phyloP scores from a whole-genome alignment of 352 stramenopile genomes.

The Globisporangium recalcitrans region DNA sequence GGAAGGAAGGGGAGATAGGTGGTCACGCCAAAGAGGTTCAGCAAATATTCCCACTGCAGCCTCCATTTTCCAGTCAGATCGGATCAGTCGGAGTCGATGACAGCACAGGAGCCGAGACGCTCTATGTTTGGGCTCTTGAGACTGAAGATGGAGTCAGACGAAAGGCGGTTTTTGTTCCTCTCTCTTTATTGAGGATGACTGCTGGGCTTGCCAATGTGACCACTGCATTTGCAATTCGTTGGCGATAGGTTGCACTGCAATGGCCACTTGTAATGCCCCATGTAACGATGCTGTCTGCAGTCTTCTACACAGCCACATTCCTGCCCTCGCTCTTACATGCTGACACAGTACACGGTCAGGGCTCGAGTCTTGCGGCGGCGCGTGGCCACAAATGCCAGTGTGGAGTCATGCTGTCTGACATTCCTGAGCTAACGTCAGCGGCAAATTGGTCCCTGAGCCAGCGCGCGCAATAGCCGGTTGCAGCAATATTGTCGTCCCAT shows the following conservation, averaged over 20 bases:
- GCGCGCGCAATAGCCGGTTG: not conserved
- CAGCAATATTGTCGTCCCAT: not conserved
- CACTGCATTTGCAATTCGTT: not conserved
- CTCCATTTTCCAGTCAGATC: not conserved
- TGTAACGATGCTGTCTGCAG: not conserved
- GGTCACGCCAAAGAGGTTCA: not conserved
- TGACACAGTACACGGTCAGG: too few species aligned
- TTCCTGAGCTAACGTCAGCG: not conserved
- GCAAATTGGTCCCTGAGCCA: too few species aligned
- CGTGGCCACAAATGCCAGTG: not conserved
- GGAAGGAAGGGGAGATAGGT: too few species aligned
- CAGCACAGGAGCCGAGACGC: too few species aligned
- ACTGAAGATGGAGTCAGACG: not conserved
- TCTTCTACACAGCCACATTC: not conserved
- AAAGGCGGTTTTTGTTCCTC: too few species aligned
- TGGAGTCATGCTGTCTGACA: not conserved
- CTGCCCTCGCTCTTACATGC: not conserved
- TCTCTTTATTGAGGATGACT: too few species aligned
- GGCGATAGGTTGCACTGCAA: not conserved
- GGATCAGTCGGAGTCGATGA: too few species aligned
- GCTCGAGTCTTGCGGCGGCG: too few species aligned
- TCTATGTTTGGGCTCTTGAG: not conserved
- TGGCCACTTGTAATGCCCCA: not conserved
- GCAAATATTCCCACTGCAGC: not conserved
- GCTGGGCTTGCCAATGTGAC: not conserved